Evolutionary conservation across 1,139 yeast genomes (phyloP), one percentile per base, ranked within the genome.

Genomic region (Pichia sp.): DNA sequence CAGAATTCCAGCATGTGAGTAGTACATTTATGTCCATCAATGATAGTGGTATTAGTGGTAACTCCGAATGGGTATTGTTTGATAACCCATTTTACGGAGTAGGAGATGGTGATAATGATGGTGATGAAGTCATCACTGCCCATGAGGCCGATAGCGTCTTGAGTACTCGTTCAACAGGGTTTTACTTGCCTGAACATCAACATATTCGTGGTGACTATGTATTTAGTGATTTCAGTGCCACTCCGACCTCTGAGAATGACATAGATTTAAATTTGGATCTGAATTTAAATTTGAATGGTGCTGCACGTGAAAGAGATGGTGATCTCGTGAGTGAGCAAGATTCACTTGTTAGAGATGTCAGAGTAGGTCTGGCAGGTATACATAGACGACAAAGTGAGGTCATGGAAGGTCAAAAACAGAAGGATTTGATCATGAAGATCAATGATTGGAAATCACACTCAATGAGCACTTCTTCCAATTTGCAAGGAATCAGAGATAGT

Each of bases 401-500:
- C 8, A 5, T 34, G 6, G 21, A 33, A 10, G 22, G 11, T 15
- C 32, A 29, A 17, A 19, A 33, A 13, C 38, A 34, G 5, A 15
- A 13, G 9, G 40, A 40, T 14, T 28, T 40, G n/a, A 34, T 40
- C 10, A 29, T 19, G 10, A 34, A 32, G 15, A 35, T 40, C 12
- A 34, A 40, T 27, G 32, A 30, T 2, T 40, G 43, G 43, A 39
- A 39, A 24, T 16, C n/a, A 21, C n/a, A n/a, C n/a, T n/a, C n/a
- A n/a, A n/a, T n/a, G n/a, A n/a, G n/a, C n/a, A n/a, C n/a, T n/a
- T n/a, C n/a, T n/a, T n/a, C n/a, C n/a, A n/a, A n/a, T n/a, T n/a
- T n/a, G n/a, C n/a, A n/a, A n/a, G n/a, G n/a, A n/a, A n/a, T n/a
- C n/a, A n/a, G n/a, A n/a, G n/a, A n/a, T n/a, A n/a, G n/a, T n/a